phyloP scores from a whole-genome alignment of 2,329 filamentous ascomycete genomes.

The Alternaria solani region DNA sequence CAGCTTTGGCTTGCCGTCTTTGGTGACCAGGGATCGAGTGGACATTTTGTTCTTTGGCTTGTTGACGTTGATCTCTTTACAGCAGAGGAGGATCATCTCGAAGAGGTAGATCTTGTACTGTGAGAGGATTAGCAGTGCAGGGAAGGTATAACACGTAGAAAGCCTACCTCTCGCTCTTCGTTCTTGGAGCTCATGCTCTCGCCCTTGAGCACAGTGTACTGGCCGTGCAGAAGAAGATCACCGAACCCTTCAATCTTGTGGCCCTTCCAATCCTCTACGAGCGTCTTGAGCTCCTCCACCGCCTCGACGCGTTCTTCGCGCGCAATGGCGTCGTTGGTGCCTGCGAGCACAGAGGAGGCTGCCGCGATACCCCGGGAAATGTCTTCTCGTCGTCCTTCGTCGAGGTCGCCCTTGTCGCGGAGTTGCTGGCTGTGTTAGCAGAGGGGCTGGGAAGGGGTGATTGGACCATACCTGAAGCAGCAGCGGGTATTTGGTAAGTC shows the following conservation, averaged over 20 bases:
- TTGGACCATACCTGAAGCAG: slow-evolving; percentile 73
- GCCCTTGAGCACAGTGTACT: slow-evolving; percentile 87
- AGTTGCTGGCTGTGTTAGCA: slow-evolving; percentile 68
- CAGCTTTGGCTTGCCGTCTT: slow-evolving; percentile 76
- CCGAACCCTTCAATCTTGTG: slow-evolving; percentile 92
- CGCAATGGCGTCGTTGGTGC: slow-evolving; percentile 91
- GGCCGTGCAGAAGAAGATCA: slow-evolving; percentile 84
- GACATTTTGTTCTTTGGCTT: slow-evolving; percentile 76
- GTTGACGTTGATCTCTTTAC: slow-evolving; percentile 89
- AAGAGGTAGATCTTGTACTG: slow-evolving; percentile 98
- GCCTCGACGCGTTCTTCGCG: slow-evolving; percentile 85
- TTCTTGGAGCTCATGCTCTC: slow-evolving; percentile 78
- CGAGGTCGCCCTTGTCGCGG: slow-evolving; percentile 79
- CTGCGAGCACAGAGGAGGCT: slow-evolving; percentile 80
- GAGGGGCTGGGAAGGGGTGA: slow-evolving; percentile 8
- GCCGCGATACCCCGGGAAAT: slow-evolving; percentile 79
- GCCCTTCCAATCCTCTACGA: slow-evolving; percentile 97
- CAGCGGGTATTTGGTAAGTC: slow-evolving; percentile 92
- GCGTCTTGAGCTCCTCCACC: slow-evolving; percentile 77
- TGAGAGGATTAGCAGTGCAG: slow-evolving; percentile 15
- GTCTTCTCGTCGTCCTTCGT: slow-evolving; percentile 74
- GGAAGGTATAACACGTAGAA: neutral
- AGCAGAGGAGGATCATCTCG: slow-evolving; percentile 92
- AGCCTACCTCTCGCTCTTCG: slow-evolving; percentile 83
- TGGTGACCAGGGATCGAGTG: slow-evolving; percentile 74